These are phyloP conservation scores for Cystoderma amianthinum DNA, from an alignment of 768 basidiomycete genomes.

Conservation along the genomic window DNA sequence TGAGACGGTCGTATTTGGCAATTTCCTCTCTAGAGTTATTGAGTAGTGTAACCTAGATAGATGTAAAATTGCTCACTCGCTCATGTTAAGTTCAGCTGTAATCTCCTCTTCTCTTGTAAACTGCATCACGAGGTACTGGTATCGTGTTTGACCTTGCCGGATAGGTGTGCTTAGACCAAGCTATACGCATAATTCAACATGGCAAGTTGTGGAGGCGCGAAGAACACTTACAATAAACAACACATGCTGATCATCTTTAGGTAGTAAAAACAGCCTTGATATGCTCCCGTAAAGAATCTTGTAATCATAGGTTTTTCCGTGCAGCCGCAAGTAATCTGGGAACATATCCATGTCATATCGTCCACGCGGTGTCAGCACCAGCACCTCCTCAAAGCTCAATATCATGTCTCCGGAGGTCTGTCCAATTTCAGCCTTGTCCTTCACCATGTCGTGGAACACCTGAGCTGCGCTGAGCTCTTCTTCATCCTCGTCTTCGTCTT, in stretches of 20 bases:
- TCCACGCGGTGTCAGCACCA: constrained; percentile 92
- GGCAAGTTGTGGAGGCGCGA: background rate
- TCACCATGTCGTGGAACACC: constrained; percentile 93
- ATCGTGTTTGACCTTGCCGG: constrained; percentile 94
- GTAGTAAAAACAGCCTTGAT: constrained; percentile 83
- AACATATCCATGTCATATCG: constrained; percentile 99
- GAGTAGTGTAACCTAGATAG: no score
- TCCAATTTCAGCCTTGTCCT: constrained; percentile 93
- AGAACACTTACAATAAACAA: constrained; percentile 77
- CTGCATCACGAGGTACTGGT: constrained; percentile 97
- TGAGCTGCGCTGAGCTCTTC: constrained; percentile 90
- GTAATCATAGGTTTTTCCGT: constrained; percentile 99
- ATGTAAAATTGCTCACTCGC: no score
- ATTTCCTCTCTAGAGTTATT: constrained; percentile 69
- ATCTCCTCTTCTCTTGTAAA: constrained; percentile 97
- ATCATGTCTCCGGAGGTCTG: constrained; percentile 89
- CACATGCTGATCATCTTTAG: constrained; percentile 94
- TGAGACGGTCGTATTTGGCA: constrained; percentile 72
- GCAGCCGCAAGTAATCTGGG: constrained; percentile 84
- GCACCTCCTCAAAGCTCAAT: constrained; percentile 90
- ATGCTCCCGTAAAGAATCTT: constrained; percentile 90
- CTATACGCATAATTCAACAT: constrained; percentile 26
- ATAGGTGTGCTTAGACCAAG: constrained; percentile 90
- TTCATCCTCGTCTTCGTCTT: constrained; percentile 64
- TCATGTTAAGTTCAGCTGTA: constrained; percentile 89